Conservation (phyloP, 2,329 filamentous ascomycete species). For the Zymoseptoria passerinii region DNA sequence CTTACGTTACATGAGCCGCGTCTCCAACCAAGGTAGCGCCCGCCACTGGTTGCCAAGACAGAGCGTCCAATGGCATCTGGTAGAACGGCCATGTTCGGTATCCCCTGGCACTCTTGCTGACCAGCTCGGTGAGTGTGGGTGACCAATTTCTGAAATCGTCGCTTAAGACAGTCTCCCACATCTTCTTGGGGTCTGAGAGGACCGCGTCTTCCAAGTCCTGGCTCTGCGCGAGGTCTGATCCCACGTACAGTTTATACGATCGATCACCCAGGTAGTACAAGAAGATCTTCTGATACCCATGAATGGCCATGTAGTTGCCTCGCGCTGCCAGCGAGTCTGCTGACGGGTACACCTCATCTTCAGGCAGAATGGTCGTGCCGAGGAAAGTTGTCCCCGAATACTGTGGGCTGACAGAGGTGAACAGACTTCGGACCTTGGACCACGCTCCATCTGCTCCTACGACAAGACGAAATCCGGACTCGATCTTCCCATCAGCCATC, state of each 20-base stretch:
- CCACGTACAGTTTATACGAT: slow-evolving; percentile 15
- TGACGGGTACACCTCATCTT: slow-evolving; percentile 24
- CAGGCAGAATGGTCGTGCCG: slow-evolving; percentile 18
- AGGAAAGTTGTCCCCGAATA: slow-evolving; percentile 32
- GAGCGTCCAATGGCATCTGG: slow-evolving; percentile 43
- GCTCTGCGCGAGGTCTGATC: background rate
- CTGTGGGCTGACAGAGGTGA: slow-evolving; percentile 29
- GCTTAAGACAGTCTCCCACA: slow-evolving; percentile 31
- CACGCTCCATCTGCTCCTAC: slow-evolving; percentile 44
- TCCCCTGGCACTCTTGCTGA: slow-evolving; percentile 35
- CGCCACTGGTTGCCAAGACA: slow-evolving; percentile 40
- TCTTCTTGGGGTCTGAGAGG: slow-evolving; percentile 21
- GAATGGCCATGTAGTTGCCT: slow-evolving; percentile 21
- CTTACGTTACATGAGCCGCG: slow-evolving; percentile 50
- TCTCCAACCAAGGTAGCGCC: slow-evolving; percentile 52
- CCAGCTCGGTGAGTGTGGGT: slow-evolving; percentile 35
- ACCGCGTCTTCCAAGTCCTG: slow-evolving; percentile 15
- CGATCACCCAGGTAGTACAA: slow-evolving; percentile 17
- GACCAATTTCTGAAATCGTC: slow-evolving; percentile 38
- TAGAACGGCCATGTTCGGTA: slow-evolving; percentile 41
- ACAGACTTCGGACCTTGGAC: slow-evolving; percentile 32
- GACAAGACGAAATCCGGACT: slow-evolving; percentile 36
- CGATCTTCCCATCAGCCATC: slow-evolving; percentile 26
- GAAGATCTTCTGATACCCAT: slow-evolving; percentile 14
- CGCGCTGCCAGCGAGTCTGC: slow-evolving; percentile 24